Percentiles rank a stretch among this genome's conserved stretches.
phyloP scores from a whole-genome alignment of 495 filamentous ascomycete genomes.

The Lindgomyces ingoldianus region DNA sequence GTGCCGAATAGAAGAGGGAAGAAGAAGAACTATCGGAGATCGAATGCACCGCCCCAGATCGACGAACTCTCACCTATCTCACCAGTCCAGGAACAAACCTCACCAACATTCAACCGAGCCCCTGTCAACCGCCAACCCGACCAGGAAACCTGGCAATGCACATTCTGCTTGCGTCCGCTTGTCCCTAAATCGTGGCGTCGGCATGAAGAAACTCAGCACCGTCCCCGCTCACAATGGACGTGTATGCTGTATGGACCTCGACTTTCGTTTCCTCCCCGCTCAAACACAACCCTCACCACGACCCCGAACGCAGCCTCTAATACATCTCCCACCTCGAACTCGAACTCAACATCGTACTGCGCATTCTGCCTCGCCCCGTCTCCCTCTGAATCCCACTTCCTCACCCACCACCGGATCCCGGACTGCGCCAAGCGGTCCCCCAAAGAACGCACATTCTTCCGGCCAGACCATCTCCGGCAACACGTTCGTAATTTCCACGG shows the following conservation, averaged over 20 bases:
- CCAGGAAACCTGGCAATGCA: conserved; percentile 36
- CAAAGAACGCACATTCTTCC: conserved; percentile 28
- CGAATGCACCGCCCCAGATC: background rate
- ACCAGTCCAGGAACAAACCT: background rate
- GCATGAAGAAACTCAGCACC: conserved; percentile 40
- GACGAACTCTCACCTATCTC: background rate
- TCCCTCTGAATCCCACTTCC: conserved; percentile 31
- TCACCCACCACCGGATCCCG: conserved; percentile 21
- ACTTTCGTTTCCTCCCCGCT: conserved; percentile 7
- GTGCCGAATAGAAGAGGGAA: conserved; percentile 28
- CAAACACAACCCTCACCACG: background rate
- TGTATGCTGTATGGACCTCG: conserved; percentile 38
- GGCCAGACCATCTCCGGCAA: conserved; percentile 35
- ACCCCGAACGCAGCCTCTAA: background rate
- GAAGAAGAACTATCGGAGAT: conserved; percentile 35
- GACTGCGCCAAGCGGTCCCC: conserved; percentile 26
- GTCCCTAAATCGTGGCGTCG: conserved; percentile 37
- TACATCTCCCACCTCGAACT: background rate
- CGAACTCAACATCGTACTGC: conserved; percentile 13
- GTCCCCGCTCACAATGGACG: conserved; percentile 29
- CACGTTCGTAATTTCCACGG: conserved; percentile 36
- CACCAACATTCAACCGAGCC: background rate
- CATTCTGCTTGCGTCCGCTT: conserved; percentile 28
- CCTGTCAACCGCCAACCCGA: background rate
- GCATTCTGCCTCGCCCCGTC: conserved; percentile 33